Conservation (phyloP, 176 grass and related monocot species). For the Tillandsia leiboldiana region DNA sequence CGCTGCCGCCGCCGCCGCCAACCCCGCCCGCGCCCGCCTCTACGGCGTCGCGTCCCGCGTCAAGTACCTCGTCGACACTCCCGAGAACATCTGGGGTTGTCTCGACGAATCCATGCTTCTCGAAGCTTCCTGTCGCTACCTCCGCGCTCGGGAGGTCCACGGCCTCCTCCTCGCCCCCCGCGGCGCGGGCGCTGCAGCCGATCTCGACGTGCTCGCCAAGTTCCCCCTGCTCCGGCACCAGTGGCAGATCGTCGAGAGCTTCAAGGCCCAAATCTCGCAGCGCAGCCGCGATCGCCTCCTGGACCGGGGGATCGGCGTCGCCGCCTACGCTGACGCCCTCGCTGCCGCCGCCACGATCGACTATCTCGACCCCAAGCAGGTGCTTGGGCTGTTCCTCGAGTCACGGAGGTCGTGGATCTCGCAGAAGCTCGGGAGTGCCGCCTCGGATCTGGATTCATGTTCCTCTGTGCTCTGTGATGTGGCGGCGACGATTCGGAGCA, state of each 20-base stretch:
- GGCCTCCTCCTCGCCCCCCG: slow-evolving; percentile 29
- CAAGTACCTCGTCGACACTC: slow-evolving; percentile 95
- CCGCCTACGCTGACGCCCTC: slow-evolving; percentile 75
- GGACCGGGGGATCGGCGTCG: slow-evolving; percentile 51
- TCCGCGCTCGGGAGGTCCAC: slow-evolving; percentile 63
- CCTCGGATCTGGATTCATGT: slow-evolving; percentile 49
- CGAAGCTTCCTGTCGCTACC: slow-evolving; percentile 79
- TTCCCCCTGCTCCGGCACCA: slow-evolving; percentile 84
- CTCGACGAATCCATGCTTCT: slow-evolving; percentile 84
- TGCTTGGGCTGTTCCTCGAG: slow-evolving; percentile 53
- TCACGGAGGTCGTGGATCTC: slow-evolving; percentile 80
- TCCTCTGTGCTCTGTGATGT: slow-evolving; percentile 61
- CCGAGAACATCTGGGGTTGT: slow-evolving; percentile 98
- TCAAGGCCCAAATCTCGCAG: slow-evolving; percentile 74
- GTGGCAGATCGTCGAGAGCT: slow-evolving; percentile 84
- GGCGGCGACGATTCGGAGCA: slow-evolving; percentile 50
- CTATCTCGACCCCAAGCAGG: slow-evolving; percentile 50
- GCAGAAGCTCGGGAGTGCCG: slow-evolving; percentile 38
- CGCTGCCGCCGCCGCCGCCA: slow-evolving; percentile 14
- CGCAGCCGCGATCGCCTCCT: slow-evolving; percentile 67
- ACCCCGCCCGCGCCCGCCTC: slow-evolving; percentile 39
- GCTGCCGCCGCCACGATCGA: slow-evolving; percentile 61
- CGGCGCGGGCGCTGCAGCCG: background rate
- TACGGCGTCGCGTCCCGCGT: slow-evolving; percentile 61
- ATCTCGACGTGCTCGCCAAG: slow-evolving; percentile 37